phyloP scores from a whole-genome alignment of 202 grass and related monocot genomes.

The Alloteropsis angusta region DNA sequence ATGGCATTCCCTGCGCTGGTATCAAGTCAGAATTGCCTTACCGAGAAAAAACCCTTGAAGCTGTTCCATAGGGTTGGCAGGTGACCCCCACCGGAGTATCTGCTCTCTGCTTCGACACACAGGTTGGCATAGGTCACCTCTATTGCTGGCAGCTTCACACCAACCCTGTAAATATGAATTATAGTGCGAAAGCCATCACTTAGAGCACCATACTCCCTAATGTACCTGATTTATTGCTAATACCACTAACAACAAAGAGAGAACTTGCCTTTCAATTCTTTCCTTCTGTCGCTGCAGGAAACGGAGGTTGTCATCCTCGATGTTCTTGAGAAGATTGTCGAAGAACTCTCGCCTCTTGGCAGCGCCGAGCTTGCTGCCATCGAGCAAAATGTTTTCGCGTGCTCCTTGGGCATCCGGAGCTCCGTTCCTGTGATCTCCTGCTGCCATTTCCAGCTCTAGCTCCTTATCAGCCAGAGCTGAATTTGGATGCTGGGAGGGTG shows the following conservation, averaged over 20 bases:
- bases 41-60: slow-evolving; percentile 6
- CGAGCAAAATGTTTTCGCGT: neutral
- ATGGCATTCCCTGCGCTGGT: too few species aligned
- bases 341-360: slow-evolving; percentile 9
- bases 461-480: neutral
- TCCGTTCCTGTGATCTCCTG: neutral
- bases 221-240: too few species aligned
- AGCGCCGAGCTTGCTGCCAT: neutral
- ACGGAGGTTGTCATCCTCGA: slow-evolving; percentile 33
- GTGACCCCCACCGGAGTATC: slow-evolving; percentile 7
- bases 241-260: neutral
- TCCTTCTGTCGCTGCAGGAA: slow-evolving; percentile 42
- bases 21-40: neutral
- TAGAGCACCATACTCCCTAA: neutral
- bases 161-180: slow-evolving; percentile 26
- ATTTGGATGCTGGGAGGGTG: neutral
- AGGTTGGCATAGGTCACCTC: slow-evolving; percentile 34
- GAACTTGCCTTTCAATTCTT: slow-evolving; percentile 40
- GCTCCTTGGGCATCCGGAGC: neutral
- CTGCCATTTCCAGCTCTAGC: neutral
- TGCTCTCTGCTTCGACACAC: slow-evolving; percentile 26
- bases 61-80: slow-evolving; percentile 37
- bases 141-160: slow-evolving; percentile 34
- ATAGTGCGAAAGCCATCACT: neutral
- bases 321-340: slow-evolving; percentile 34